Base-by-base conservation (phyloP, 805 yeast species). In the Middelhovenomyces tepae region DNA sequence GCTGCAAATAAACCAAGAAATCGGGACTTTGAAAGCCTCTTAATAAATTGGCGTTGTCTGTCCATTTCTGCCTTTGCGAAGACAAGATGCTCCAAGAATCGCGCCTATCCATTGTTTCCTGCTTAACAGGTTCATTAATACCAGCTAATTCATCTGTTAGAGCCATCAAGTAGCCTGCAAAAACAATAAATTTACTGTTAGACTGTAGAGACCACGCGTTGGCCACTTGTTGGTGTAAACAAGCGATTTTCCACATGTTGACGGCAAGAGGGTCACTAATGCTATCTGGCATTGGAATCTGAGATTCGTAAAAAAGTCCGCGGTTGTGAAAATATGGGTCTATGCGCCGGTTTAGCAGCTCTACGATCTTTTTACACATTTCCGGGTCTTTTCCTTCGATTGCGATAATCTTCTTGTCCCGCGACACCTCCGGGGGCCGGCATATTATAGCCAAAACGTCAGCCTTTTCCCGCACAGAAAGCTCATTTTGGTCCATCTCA, bases 11-110 rank as follows among this genome's bases (percentile, higher is more conserved):
- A 14, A 48, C 42, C 13, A 47, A 22, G 20, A 27, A 42, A 31
- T 48, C 51, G 3, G 53, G 53, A 2, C 37, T 42, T 5, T 47
- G 50, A 11, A 48, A 36, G 1, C 51, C 51, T 20, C 47, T 28
- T 28, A 48, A 33, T 6, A 43, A 15, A n/a, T 39, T 40, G 15
- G 43, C 46, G 17, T 31, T 27, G 22, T 40, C 37, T 38, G 40
- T 38, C 53, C 53, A 48, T 19, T 34, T 31, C 11, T 48, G 39
- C n/a, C 23, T 22, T 23, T 15, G 24, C 21, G n/a, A 24, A 32
- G 13, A 28, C 11, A 16, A 20, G 21, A 9, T 24, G 21, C 24
- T 11, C 14, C n/a, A 9, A 9, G 9, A 9, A 14, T 26, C 19
- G 7, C 7, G 16, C 11, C 8, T 13, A 14, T 9, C 5, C 6